Base-by-base conservation (phyloP, 2,329 filamentous ascomycete species). In the Chalaropsis ovoidea region DNA sequence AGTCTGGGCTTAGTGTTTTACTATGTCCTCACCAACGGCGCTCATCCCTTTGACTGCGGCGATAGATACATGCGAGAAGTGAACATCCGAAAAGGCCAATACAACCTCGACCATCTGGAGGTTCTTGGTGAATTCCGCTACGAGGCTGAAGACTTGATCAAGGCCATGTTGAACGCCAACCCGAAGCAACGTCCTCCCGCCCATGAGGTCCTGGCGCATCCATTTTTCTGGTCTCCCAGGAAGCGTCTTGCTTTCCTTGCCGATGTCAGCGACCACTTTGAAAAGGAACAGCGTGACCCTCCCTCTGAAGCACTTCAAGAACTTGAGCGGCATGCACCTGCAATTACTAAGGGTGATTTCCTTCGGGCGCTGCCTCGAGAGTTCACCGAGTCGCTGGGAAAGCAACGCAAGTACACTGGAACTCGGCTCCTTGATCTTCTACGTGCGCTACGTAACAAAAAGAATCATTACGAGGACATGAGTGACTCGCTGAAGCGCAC, bases 381-480 rank as follows among this genome's bases (percentile, higher is more conserved):
- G 41, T 97, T 97, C 74, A 86, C 95, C 68, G 90, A 95, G 47
- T 93, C 87, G 1, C 81, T 97, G 6, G 92, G 91, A 67, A 96
- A 95, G 76, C 93, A 97, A 76, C 84, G 93, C 72, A 96, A 96
- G 76, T 99, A 99, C 76, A 94, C 88, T 0, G 92, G 92, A 0
- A 82, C 84, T 1, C 83, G 85, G 60, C 82, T 99, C 73, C 77
- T 99, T 65, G 94, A 99, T 75, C 80, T 99, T 24, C 77, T 99
- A 22, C 83, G 94, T 1, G 94, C 93, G 1, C 78, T 99, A 65
- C 82, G 94, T 27, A 99, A 99, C 76, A 99, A 99, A 82, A 89
- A 89, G 71, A 96, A 97, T 69, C 94, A 99, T 73, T 99, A 96
- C 74, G 92, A 96, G 72, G 94, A 99, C 74, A 93, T 99, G 89